These are phyloP conservation scores for Clarireedia monteithiana DNA, from an alignment of 2,329 filamentous ascomycete genomes.

Conservation along the genomic window DNA sequence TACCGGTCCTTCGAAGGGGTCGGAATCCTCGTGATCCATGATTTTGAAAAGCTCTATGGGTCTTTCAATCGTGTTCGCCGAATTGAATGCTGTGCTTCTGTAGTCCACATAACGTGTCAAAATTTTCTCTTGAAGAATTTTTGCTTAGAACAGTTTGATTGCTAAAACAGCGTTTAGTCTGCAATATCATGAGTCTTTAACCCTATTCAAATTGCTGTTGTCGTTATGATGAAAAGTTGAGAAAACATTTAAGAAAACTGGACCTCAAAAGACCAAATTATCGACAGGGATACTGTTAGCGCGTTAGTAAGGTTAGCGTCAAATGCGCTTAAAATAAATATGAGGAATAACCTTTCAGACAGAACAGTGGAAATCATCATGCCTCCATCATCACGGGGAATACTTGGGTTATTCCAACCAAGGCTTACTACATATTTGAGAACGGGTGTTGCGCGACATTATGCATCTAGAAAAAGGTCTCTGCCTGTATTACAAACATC, in stretches of 20 bases:
- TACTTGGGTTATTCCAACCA: background rate
- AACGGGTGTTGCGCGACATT: background rate
- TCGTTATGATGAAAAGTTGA: too few relatives aligned
- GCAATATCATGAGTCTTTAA: too few relatives aligned
- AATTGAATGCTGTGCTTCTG: conserved; percentile 2
- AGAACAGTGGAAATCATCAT: conserved; percentile 13
- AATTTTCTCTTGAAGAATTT: background rate
- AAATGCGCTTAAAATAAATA: background rate
- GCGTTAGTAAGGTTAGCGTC: background rate
- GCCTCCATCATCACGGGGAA: conserved; percentile 27
- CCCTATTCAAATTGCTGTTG: too few relatives aligned
- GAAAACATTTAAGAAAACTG: too few relatives aligned
- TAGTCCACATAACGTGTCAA: conserved; percentile 14
- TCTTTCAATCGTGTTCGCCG: conserved; percentile 16
- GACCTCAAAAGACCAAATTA: too few relatives aligned
- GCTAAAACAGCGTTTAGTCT: too few relatives aligned
- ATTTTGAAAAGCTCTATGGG: background rate
- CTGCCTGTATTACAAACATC: background rate
- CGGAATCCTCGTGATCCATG: conserved; percentile 16
- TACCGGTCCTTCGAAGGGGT: conserved; percentile 2
- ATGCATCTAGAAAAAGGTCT: conserved; percentile 10
- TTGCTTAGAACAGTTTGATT: too few relatives aligned
- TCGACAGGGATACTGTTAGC: background rate
- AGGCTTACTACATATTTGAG: background rate
- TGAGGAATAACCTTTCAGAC: background rate